phyloP scores from a whole-genome alignment of 2,329 filamentous ascomycete genomes.

The Fusarium nodosum region DNA sequence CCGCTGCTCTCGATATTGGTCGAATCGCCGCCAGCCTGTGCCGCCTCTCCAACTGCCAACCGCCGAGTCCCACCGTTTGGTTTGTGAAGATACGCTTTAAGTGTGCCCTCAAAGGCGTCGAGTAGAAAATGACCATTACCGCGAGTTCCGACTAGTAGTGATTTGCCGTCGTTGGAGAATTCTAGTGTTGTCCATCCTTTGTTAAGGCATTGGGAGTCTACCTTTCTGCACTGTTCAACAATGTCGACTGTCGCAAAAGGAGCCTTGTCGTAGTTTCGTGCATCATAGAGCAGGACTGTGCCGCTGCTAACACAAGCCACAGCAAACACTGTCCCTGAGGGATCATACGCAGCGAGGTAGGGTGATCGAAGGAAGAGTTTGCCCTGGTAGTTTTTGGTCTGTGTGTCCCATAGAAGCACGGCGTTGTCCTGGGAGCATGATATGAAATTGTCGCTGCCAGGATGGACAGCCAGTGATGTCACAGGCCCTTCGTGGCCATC shows the following conservation, averaged over 20 bases:
- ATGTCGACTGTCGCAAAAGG: constrained; percentile 92
- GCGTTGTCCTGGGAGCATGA: constrained; percentile 93
- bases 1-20: constrained; percentile 70
- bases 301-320: constrained; percentile 86
- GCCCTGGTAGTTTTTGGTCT: constrained; percentile 83
- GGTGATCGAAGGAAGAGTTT: constrained; percentile 84
- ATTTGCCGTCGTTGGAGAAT: constrained; percentile 96
- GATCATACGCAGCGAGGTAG: constrained; percentile 89
- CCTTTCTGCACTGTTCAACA: constrained; percentile 64
- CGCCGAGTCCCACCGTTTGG: constrained; percentile 67
- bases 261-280: constrained; percentile 91
- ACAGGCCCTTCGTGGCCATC: constrained; percentile 88
- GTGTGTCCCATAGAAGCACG: constrained; percentile 89
- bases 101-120: constrained; percentile 88
- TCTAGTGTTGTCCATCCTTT: constrained; percentile 91
- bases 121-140: constrained; percentile 89
- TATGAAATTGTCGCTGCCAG: constrained; percentile 89
- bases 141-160: constrained; percentile 84
- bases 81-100: constrained; percentile 80
- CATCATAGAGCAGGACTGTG: constrained; percentile 88
- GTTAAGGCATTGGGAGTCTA: constrained; percentile 69
- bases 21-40: constrained; percentile 54
- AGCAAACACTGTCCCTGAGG: constrained; percentile 91
- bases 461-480: constrained; percentile 85
- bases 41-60: constrained; percentile 66